Percentiles rank a stretch among this genome's conserved stretches.
phyloP scores from a whole-genome alignment of 768 basidiomycete genomes.

The Rhizopogon sp. region DNA sequence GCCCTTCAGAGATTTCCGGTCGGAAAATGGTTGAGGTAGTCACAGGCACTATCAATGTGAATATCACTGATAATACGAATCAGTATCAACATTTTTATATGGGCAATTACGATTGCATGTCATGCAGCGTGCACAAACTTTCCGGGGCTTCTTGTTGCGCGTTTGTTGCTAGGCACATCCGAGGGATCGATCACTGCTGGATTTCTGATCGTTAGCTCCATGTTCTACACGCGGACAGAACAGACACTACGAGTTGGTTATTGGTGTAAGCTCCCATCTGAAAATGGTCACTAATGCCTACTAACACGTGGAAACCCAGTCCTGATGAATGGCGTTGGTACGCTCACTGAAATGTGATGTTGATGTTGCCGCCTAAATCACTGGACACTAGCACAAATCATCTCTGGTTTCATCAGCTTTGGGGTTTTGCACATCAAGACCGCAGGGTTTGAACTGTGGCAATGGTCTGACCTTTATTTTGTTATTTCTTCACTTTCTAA shows the following conservation, averaged over 20 bases:
- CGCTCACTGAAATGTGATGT: constrained; percentile 1
- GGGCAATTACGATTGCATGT: constrained; percentile 49
- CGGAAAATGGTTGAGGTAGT: constrained; percentile 56
- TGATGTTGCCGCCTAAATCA: background rate
- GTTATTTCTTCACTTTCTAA: constrained; percentile 6
- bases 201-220: constrained; percentile 56
- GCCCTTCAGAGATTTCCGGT: too few species aligned
- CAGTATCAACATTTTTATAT: constrained; percentile 37
- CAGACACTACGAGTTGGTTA: constrained; percentile 61
- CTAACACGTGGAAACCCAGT: constrained; percentile 30
- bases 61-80: constrained; percentile 25
- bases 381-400: constrained; percentile 46
- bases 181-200: constrained; percentile 32
- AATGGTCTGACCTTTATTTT: constrained; percentile 40
- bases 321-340: constrained; percentile 65
- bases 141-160: constrained; percentile 51
- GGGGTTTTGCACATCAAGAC: constrained; percentile 55
- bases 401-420: constrained; percentile 58
- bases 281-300: background rate
- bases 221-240: constrained; percentile 66
- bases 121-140: constrained; percentile 69
- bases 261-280: constrained; percentile 47
- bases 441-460: constrained; percentile 53
- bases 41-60: background rate
- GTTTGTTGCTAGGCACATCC: constrained; percentile 59